Evolutionary conservation across 2,329 filamentous ascomycete species (phyloP).

Genomic region (Ceratocystiopsis brevicomis): DNA sequence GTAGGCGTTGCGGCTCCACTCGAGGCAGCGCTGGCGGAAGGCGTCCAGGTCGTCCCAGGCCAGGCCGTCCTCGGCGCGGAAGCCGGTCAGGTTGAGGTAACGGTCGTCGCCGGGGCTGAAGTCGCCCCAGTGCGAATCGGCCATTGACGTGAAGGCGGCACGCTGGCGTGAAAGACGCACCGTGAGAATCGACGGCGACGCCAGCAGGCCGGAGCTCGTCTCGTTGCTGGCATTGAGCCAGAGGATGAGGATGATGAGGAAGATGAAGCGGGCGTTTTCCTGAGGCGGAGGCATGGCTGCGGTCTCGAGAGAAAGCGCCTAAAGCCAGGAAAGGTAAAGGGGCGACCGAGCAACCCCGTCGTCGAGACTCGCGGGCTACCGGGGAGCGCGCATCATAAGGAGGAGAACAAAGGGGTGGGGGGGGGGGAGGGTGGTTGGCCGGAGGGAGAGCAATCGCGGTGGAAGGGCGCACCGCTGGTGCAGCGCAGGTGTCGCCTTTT

Average conservation of each 20-base stretch:
- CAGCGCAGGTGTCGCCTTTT: no score
- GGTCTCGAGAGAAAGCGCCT: no score
- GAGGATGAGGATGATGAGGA: constrained; percentile 23
- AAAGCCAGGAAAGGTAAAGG: neutral
- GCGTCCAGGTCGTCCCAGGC: constrained; percentile 55
- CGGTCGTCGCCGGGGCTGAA: constrained; percentile 27
- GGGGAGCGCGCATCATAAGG: no score
- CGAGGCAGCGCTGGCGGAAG: constrained; percentile 46
- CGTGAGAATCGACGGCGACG: constrained; percentile 21
- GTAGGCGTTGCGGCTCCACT: constrained; percentile 37
- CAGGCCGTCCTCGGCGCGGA: constrained; percentile 54
- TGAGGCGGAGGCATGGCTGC: constrained; percentile 25
- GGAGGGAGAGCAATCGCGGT: no score
- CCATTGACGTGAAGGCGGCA: constrained; percentile 32
- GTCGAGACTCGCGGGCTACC: neutral
- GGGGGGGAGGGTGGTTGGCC: no score
- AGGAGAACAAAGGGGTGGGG: no score
- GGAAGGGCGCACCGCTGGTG: no score
- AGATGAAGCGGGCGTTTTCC: constrained; percentile 23
- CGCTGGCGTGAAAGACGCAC: constrained; percentile 33
- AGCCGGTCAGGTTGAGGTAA: constrained; percentile 58
- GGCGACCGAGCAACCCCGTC: neutral
- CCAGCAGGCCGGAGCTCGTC: constrained; percentile 22
- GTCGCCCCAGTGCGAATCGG: constrained; percentile 39
- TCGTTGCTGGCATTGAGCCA: constrained; percentile 26